Base-by-base conservation (phyloP, 2,329 filamentous ascomycete species). In the Ophiostoma himal-ulmi region DNA sequence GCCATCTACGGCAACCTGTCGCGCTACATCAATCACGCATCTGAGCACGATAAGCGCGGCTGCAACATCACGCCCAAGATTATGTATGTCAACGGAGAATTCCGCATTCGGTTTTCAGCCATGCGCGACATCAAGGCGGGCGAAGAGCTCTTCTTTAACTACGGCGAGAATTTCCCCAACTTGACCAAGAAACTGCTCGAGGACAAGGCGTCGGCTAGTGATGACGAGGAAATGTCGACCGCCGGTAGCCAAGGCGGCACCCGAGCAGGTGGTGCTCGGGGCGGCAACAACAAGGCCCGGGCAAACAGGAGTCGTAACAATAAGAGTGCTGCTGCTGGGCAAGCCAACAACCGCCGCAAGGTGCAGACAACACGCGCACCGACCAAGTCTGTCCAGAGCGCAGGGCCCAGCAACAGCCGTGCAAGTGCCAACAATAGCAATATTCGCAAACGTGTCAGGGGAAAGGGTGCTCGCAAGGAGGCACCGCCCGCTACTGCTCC, bases 81-180 rank as follows among this genome's bases (percentile, higher is more conserved):
- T 69, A 78, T 90, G 20, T 86, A 92, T 68, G 91, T 92, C 71
- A 92, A 92, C 75, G 89, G 89, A 34, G 89, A 91, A 72, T 89
- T 89, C 74, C 86, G 92, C 17, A 92, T 95, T 77, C 90, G 88
- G 64, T 90, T 95, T 75, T 88, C 86, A 66, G 91, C 91, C 0
- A 82, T 84, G 70, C 82, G 86, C 1, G 84, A 90, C 57, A 90
- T 95, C 75, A 83, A 84, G 71, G 83, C 85, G 3, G 92, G 92
- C 34, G 89, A 93, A 72, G 92, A 95, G 78, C 80, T 96, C 0
- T 91, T 93, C 76, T 96, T 94, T 78, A 87, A 94, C 76, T 95
- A 96, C 75, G 90, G 90, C 60, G 85, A 89, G 75, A 86, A 88
- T 72, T 89, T 90, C 75, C 86, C 86, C 14, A 88, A 89, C 71